phyloP scores from a whole-genome alignment of 1,139 yeast genomes.

The Hyphopichia khmerensis region DNA sequence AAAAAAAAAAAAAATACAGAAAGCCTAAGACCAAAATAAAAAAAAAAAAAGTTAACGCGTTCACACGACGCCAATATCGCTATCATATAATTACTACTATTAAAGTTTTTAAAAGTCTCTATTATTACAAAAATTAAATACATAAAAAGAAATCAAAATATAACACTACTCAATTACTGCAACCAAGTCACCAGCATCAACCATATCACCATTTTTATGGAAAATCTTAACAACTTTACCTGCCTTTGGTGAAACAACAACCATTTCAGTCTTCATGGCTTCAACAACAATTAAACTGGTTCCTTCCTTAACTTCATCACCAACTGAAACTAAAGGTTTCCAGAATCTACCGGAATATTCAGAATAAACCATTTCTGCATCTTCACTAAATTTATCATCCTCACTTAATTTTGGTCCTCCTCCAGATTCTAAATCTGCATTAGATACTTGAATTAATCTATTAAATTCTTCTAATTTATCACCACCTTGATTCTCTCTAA shows the following conservation, averaged over 20 bases:
- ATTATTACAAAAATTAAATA: neutral
- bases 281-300: slow-evolving; percentile 87
- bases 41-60: neutral
- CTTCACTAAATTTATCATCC: slow-evolving; percentile 62
- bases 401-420: slow-evolving; percentile 40
- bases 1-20: neutral
- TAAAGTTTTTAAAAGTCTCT: no score
- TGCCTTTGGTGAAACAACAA: slow-evolving; percentile 64
- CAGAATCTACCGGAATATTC: slow-evolving; percentile 96
- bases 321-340: slow-evolving; percentile 83
- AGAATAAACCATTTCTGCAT: slow-evolving; percentile 82
- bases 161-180: slow-evolving; percentile 57
- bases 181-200: slow-evolving; percentile 92
- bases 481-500: slow-evolving; percentile 67
- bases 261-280: slow-evolving; percentile 99
- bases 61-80: neutral
- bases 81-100: no score
- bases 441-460: slow-evolving; percentile 76
- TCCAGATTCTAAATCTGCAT: slow-evolving; percentile 63
- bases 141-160: neutral
- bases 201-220: slow-evolving; percentile 90
- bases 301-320: slow-evolving; percentile 72
- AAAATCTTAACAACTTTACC: slow-evolving; percentile 80
- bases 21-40: neutral
- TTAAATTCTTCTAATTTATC: slow-evolving; percentile 85